phyloP scores from a whole-genome alignment of 768 basidiomycete genomes.

The Candolleomyces efflorescens region DNA sequence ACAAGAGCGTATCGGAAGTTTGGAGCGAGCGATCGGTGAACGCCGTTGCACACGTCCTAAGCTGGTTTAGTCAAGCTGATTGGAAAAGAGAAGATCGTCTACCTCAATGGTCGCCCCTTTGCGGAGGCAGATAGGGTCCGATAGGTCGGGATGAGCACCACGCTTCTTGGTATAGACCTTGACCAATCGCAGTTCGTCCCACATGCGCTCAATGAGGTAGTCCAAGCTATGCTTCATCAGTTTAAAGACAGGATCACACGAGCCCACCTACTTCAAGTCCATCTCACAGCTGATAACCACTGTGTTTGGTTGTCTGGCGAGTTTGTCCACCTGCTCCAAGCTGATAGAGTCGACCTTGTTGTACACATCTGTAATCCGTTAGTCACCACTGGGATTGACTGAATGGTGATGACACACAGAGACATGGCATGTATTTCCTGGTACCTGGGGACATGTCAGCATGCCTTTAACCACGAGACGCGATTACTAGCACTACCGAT shows the following conservation, averaged over 20 bases:
- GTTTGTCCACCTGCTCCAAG: constrained; percentile 76
- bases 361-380: constrained; percentile 64
- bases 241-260: constrained; percentile 3
- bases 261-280: constrained; percentile 69
- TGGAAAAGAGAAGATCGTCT: background rate
- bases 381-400: background rate
- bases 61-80: background rate
- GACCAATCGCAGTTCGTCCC: constrained; percentile 75
- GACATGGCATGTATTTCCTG: constrained; percentile 91
- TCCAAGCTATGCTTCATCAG: constrained; percentile 43
- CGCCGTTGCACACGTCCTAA: constrained; percentile 86
- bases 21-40: constrained; percentile 82
- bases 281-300: constrained; percentile 98
- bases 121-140: constrained; percentile 87
- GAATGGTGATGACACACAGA: constrained; percentile 51
- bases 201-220: constrained; percentile 72
- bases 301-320: constrained; percentile 76
- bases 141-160: constrained; percentile 88
- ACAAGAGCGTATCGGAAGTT: constrained; percentile 96
- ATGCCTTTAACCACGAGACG: background rate
- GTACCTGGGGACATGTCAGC: constrained; percentile 49
- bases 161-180: constrained; percentile 98
- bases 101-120: constrained; percentile 94
- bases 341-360: constrained; percentile 95
- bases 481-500: constrained; percentile 52